phyloP scores from a whole-genome alignment of 1,284 basidiomycete genomes.

The Leccinum pachyderme region DNA sequence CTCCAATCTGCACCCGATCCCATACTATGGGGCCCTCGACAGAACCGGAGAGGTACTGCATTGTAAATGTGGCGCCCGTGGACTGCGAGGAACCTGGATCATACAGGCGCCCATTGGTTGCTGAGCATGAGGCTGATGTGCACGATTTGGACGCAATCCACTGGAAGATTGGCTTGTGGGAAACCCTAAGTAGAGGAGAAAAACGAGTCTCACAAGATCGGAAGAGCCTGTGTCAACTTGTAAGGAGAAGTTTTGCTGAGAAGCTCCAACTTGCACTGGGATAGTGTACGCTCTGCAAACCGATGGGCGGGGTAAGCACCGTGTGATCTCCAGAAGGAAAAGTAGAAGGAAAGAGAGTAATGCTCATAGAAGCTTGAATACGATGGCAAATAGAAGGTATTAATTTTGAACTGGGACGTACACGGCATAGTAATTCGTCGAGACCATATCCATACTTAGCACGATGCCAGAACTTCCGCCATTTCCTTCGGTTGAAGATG shows the following conservation, averaged over 20 bases:
- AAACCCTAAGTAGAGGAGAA: background rate
- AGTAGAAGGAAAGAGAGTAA: background rate
- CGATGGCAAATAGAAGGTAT: background rate
- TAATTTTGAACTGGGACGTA: conserved; percentile 35
- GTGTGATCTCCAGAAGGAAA: background rate
- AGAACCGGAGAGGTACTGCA: conserved; percentile 57
- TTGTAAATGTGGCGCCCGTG: conserved; percentile 43
- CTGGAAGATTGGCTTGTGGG: conserved; percentile 32
- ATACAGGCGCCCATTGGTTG: conserved; percentile 46
- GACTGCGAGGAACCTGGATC: conserved; percentile 46
- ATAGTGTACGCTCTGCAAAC: conserved; percentile 57
- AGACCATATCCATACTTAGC: conserved; percentile 50
- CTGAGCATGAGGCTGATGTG: conserved; percentile 45
- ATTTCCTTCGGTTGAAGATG: conserved; percentile 31
- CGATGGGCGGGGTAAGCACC: background rate
- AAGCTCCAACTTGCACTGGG: conserved; percentile 49
- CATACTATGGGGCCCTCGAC: conserved; percentile 63
- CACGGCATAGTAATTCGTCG: conserved; percentile 50
- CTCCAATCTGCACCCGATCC: conserved; percentile 59
- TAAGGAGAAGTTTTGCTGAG: conserved; percentile 50
- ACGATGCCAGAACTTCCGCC: conserved; percentile 49
- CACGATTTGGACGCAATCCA: conserved; percentile 66
- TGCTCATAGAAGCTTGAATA: background rate
- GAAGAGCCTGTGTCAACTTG: conserved; percentile 77
- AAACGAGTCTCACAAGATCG: conserved; percentile 54